Evolutionary conservation across 108 stramenopile species (phyloP).

Genomic region (Skeletonema grethae): DNA sequence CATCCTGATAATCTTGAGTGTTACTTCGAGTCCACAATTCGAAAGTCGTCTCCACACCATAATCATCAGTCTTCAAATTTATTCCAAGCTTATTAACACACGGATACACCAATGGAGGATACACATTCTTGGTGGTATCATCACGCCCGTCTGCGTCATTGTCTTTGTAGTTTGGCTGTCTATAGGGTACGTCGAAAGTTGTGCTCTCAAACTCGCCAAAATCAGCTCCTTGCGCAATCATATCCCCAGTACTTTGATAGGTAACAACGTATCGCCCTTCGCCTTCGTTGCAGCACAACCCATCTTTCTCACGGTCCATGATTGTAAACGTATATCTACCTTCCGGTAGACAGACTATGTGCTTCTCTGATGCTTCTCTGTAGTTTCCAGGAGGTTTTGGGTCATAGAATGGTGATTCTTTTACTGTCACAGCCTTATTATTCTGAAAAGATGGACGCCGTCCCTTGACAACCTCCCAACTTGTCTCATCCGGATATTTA

Average conservation of each 20-base stretch:
- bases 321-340: constrained; percentile 45
- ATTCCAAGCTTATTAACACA: constrained; percentile 41
- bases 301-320: constrained; percentile 31
- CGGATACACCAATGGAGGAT: constrained; percentile 13
- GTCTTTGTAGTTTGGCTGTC: constrained; percentile 12
- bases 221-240: constrained; percentile 27
- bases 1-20: constrained; percentile 20
- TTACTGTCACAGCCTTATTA: constrained; percentile 13
- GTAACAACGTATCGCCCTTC: constrained; percentile 35
- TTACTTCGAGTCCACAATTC: constrained; percentile 20
- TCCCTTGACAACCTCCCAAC: constrained; percentile 39
- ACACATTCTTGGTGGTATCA: constrained; percentile 45
- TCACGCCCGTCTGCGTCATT: constrained; percentile 35
- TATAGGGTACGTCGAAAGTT: constrained; percentile 33
- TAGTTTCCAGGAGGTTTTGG: constrained; percentile 20
- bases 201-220: constrained; percentile 33
- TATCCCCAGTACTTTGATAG: constrained; percentile 33
- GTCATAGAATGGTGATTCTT: constrained; percentile 35
- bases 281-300: constrained; percentile 25
- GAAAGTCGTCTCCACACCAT: constrained; percentile 49
- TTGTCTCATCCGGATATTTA: constrained; percentile 27
- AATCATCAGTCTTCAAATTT: constrained; percentile 45
- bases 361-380: constrained; percentile 28
- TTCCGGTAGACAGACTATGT: constrained; percentile 30
- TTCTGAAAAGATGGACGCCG: constrained; percentile 30